Evolutionary conservation across 2,329 filamentous ascomycete species (phyloP).

Genomic region (Nemania sp.): DNA sequence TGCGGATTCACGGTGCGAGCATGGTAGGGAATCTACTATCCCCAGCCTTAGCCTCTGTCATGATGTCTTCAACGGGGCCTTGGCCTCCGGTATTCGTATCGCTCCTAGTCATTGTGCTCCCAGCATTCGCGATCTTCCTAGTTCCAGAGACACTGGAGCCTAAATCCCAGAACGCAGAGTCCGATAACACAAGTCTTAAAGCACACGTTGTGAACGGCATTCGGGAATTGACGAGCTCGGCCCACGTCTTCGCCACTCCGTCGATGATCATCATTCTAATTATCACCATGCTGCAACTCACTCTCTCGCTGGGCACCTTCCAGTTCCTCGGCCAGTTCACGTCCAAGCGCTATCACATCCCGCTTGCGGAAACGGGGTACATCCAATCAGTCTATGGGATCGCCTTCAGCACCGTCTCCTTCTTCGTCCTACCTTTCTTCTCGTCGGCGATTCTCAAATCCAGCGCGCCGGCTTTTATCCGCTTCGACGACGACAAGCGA

Average conservation of each 20-base stretch:
- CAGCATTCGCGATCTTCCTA: slow-evolving; percentile 28
- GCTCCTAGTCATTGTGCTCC: slow-evolving; percentile 24
- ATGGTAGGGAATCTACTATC: slow-evolving; percentile 43
- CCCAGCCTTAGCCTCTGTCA: slow-evolving; percentile 41
- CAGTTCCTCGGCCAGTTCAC: slow-evolving; percentile 39
- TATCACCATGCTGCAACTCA: slow-evolving; percentile 28
- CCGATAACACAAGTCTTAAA: slow-evolving; percentile 3
- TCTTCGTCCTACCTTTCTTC: slow-evolving; percentile 35
- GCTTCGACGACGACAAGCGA: slow-evolving; percentile 29
- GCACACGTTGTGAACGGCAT: slow-evolving; percentile 16
- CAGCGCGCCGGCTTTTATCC: slow-evolving; percentile 26
- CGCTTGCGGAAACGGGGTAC: slow-evolving; percentile 38
- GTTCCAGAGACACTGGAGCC: slow-evolving; percentile 36
- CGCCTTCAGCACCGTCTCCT: slow-evolving; percentile 31
- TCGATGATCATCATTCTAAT: slow-evolving; percentile 31
- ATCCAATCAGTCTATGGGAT: slow-evolving; percentile 39
- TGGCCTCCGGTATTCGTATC: slow-evolving; percentile 40
- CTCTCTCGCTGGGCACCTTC: slow-evolving; percentile 29
- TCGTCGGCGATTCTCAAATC: slow-evolving; percentile 30
- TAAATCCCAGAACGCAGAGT: background rate
- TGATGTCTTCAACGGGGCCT: slow-evolving; percentile 42
- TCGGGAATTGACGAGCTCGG: slow-evolving; percentile 27
- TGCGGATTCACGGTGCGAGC: slow-evolving; percentile 37
- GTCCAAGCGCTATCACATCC: slow-evolving; percentile 39
- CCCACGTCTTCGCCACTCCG: slow-evolving; percentile 27